Base-by-base conservation (phyloP, 345 rosid genomes). In the Populus euphratica region DNA sequence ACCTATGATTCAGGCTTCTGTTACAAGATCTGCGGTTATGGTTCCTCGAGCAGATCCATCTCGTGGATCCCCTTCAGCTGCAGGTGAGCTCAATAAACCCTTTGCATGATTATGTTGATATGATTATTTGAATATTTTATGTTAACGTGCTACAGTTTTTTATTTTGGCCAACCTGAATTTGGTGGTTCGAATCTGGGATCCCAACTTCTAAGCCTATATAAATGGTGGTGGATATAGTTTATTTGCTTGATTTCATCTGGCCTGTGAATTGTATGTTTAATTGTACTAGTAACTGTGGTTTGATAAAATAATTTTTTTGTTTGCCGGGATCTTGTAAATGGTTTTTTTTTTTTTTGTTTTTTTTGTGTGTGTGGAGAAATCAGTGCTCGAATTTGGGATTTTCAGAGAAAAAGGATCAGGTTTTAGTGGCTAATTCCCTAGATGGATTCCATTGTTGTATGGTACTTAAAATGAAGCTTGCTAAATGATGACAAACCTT, bases 21-120 rank as follows among this genome's bases (percentile, higher is more conserved):
- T 49, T 4, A 47, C 78, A 5, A 79, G 69, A 29, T 33, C 88
- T 7, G 70, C 47, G 0, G 66, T 59, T 13, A 38, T 62, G 35
- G 62, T 67, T 79, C 83, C 76, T 76, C 90, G 65, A 9, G 49
- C 88, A 2, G 70, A 66, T 49, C 85, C 82, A 10, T 16, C 35
- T 13, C 7, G 49, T 25, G 82, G 79, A 20, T 86, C 88, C 4
- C 86, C 86, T n/a, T 20, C 87, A 50, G 90, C 90, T 87, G 66
- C 27, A 12, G 18, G 13, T 54, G 62, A 54, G 62, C 56, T 20
- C 68, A 1, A 39, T 2, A 50, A 29, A 21, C 7, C 47, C 39
- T 39, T 25, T 73, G 52, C 20, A 8, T 70, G 20, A 10, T 59
- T 27, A 5, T 63, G 13, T 65, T 27, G 5, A 47, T 6, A 27